Evolutionary conservation across 108 stramenopile genomes (phyloP).

Genomic region (Skeletonema tropicum): DNA sequence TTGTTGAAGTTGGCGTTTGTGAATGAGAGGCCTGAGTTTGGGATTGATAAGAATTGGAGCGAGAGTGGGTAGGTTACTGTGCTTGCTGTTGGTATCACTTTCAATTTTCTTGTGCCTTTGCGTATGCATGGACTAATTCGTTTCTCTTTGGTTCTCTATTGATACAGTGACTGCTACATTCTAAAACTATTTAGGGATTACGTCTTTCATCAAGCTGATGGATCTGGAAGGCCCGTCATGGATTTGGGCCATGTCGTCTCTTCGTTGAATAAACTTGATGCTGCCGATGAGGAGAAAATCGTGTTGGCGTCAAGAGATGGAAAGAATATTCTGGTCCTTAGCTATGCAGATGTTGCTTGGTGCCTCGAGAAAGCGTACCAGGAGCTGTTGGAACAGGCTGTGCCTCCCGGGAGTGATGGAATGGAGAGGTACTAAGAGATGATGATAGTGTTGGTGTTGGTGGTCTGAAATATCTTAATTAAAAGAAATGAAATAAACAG

Average conservation of each 20-base stretch:
- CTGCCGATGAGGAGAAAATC: conserved; percentile 87
- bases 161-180: conserved; percentile 69
- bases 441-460: background rate
- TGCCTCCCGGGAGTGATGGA: background rate
- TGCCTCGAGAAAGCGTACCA: conserved; percentile 80
- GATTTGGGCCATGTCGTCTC: conserved; percentile 92
- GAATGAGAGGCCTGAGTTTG: conserved; percentile 94
- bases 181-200: conserved; percentile 93
- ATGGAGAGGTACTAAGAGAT: background rate
- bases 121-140: background rate
- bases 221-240: conserved; percentile 86
- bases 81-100: background rate
- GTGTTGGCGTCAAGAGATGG: conserved; percentile 87
- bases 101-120: background rate
- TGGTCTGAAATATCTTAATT: background rate
- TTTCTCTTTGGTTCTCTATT: background rate
- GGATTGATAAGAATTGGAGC: conserved; percentile 82
- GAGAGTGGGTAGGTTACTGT: conserved; percentile 66
- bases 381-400: conserved; percentile 53
- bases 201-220: conserved; percentile 94
- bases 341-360: conserved; percentile 88
- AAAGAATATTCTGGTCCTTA: conserved; percentile 86
- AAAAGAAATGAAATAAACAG: conserved; percentile 4
- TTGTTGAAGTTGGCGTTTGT: conserved; percentile 89
- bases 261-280: conserved; percentile 90